Base-by-base conservation (phyloP, 192 early-diverging fungal genomes). In the Entrophospora sp. region DNA sequence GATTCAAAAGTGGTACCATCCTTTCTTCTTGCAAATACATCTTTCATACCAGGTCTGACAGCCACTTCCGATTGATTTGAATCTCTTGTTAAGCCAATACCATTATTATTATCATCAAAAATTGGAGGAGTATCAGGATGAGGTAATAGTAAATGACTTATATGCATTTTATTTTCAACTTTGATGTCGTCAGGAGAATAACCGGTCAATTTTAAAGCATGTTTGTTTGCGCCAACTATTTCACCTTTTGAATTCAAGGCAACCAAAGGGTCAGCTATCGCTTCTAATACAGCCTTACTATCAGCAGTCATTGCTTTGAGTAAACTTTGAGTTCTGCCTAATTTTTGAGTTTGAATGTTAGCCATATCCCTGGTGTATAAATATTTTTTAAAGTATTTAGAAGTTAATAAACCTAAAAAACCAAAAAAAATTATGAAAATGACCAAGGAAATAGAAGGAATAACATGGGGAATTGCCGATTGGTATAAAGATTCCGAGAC, bases 221-320 rank as follows among this genome's bases (percentile, higher is more conserved):
- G 59, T 30, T 61, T 13, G 30, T 61, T 61, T 16, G 59, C 59
- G 16, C 59, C 59, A 45, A 61, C 59, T 45, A 61, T 45, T 25
- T 61, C 36, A 16, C 59, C 59, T 24, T 28, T 44, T 5, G 38
- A 12, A 30, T 61, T 45, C 22, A 61, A 28, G 5, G 59, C 59
- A n/a, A 61, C 16, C 14, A 61, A 44, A 13, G 59, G 59, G 30
- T 61, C 59, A 27, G 59, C 59, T 3, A 61, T 61, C 8, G 59
- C 36, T 18, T 61, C 38, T 30, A 61, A 30, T n/a, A 61, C 43
- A 31, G 59, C 59, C 16, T 61, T 61, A 16, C 22, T 25, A n/a
- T 61, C 59, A 1, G 36, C 38, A 2, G 59, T 61, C 16, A 61
- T 61, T 40, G 59, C 40, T 45, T 61, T 40, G 16, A 61, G 59